Conservation (phyloP, 768 basidiomycete species). For the Auriscalpium orientale region DNA sequence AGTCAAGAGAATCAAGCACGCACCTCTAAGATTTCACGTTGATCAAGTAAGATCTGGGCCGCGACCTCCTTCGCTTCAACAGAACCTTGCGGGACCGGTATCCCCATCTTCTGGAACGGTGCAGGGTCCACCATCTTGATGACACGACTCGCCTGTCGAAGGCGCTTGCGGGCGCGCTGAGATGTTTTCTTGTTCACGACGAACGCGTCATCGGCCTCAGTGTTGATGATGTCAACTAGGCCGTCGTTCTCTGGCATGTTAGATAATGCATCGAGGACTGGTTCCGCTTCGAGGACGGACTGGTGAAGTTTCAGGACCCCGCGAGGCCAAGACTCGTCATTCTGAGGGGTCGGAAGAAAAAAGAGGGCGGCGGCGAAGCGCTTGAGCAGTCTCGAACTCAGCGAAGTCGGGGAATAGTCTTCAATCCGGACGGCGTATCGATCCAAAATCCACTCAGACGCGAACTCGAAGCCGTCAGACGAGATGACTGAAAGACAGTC, state of each 20-base stretch:
- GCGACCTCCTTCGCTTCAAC: slow-evolving; percentile 17
- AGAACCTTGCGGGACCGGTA: slow-evolving; percentile 18
- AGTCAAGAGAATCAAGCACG: slow-evolving; percentile 8
- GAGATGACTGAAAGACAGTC: background rate
- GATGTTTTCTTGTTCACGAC: background rate
- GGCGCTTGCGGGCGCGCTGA: background rate
- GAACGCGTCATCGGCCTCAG: background rate
- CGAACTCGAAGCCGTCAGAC: background rate
- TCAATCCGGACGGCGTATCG: background rate
- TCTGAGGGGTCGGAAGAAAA: background rate
- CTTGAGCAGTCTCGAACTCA: background rate
- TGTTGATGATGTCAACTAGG: background rate
- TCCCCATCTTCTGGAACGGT: slow-evolving; percentile 23
- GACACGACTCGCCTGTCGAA: background rate
- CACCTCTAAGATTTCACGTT: slow-evolving; percentile 21
- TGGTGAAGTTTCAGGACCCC: background rate
- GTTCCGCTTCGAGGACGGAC: background rate
- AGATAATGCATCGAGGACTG: background rate
- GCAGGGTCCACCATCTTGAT: slow-evolving; percentile 17
- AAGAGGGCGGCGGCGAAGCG: background rate
- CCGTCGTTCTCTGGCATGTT: background rate
- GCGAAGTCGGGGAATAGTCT: background rate
- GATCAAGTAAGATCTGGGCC: slow-evolving; percentile 13
- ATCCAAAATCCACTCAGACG: background rate
- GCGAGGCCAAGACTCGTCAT: background rate